phyloP scores from a whole-genome alignment of 1,284 basidiomycete species.

The Abortiporus biennis region DNA sequence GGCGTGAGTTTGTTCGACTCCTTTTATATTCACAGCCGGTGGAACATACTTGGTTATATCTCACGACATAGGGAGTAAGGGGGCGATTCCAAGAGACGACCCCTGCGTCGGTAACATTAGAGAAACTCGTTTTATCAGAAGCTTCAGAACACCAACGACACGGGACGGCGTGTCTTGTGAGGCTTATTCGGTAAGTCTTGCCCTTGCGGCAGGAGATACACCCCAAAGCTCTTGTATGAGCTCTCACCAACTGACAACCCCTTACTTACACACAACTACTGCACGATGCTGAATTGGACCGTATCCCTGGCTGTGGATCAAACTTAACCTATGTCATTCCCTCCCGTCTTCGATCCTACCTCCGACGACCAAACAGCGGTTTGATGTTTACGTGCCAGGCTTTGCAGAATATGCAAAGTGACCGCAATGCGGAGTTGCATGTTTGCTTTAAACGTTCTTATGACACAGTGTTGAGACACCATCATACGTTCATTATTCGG shows the following conservation, averaged over 20 bases:
- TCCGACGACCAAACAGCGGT: slow-evolving; percentile 63
- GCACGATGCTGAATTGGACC: too few species aligned
- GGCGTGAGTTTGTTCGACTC: slow-evolving; percentile 42
- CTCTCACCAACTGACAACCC: not conserved
- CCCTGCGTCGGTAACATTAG: slow-evolving; percentile 67
- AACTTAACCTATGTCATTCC: too few species aligned
- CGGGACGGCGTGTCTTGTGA: slow-evolving; percentile 64
- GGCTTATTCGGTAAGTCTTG: slow-evolving; percentile 66
- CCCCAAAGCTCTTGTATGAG: too few species aligned
- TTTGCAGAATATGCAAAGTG: slow-evolving; percentile 69
- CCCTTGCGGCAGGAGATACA: too few species aligned
- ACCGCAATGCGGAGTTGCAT: slow-evolving; percentile 69
- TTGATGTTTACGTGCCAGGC: slow-evolving; percentile 81
- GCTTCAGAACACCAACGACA: slow-evolving; percentile 41
- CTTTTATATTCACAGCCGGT: not conserved
- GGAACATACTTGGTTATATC: not conserved
- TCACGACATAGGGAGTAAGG: slow-evolving; percentile 66
- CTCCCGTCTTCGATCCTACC: too few species aligned
- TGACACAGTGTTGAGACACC: slow-evolving; percentile 75
- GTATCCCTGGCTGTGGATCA: slow-evolving; percentile 23
- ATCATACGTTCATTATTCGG: slow-evolving; percentile 82
- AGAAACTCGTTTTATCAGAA: slow-evolving; percentile 71
- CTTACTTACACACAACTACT: too few species aligned
- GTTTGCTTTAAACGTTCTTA: slow-evolving; percentile 86
- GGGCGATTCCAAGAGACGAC: slow-evolving; percentile 53